Base-by-base conservation (phyloP, 805 yeast genomes). In the Lipomyces kockii region DNA sequence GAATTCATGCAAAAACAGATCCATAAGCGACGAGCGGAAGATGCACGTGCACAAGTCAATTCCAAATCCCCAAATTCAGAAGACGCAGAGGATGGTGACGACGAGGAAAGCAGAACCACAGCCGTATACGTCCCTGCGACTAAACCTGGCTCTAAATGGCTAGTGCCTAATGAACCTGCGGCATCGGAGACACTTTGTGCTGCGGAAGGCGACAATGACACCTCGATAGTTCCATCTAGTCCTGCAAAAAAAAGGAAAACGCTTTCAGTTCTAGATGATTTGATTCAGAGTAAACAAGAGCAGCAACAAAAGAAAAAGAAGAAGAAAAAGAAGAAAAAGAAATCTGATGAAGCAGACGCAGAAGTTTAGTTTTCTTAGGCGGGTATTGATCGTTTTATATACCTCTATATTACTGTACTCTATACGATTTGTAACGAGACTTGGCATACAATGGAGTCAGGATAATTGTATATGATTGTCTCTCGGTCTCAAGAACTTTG, bases 1-100 rank as follows among this genome's bases (percentile, higher is more conserved):
- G 70, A 64, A 37, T 67, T 67, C 35, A 61, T 67, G 68, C 65
- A 64, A 58, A 64, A 67, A 43, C 70, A 67, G 61, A 60, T 57
- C 22, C 64, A 43, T 49, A 67, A 64, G 65, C 46, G 60, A 25
- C 58, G 57, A 2, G 34, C 51, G 58, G 56, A 35, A 20, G 20
- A 37, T 8, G 32, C 20, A 14, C 54, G 34, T n/a, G 14, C 7
- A n/a, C 12, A 32, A 20, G 34, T 8, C 20, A 34, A 14, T 43
- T 11, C 11, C 53, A 17, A 60, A 34, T 12, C 34, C 12, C 34
- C 7, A 22, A 25, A 9, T 52, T 27, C 22, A 17, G 52, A 12
- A 12, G 58, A 60, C 20, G 57, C 29, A 25, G 62, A 58, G n/a
- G 67, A 63, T 8, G 62, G 43, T 14, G 65, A 61, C 22, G 70